A percentile compares a stretch with the other conserved stretches of the same genome.
These are phyloP conservation scores for Globisporangium cystogenes DNA, from an alignment of 352 stramenopile species.

Conservation along the genomic window DNA sequence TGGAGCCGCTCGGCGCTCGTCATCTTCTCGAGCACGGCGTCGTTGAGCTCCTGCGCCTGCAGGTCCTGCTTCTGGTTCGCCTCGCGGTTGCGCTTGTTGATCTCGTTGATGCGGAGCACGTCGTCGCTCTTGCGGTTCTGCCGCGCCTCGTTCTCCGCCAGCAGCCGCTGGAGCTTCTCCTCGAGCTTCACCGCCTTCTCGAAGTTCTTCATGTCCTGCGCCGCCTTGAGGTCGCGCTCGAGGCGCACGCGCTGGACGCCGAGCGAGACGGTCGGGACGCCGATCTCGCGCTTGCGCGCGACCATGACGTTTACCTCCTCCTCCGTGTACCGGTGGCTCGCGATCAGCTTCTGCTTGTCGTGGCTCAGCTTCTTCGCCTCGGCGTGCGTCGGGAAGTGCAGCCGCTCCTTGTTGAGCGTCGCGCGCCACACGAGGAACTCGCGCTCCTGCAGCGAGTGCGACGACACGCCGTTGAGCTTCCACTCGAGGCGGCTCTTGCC, in stretches of 20 bases:
- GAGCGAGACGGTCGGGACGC: slow-evolving; percentile 56
- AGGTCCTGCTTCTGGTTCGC: slow-evolving; percentile 80
- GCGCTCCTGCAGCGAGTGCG: slow-evolving; percentile 65
- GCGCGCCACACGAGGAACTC: slow-evolving; percentile 82
- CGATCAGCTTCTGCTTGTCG: slow-evolving; percentile 64
- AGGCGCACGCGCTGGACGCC: slow-evolving; percentile 74
- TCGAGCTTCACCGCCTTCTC: slow-evolving; percentile 78
- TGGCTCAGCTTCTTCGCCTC: slow-evolving; percentile 58
- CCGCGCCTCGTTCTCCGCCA: slow-evolving; percentile 62
- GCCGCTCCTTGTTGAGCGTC: slow-evolving; percentile 70
- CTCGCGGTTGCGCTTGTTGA: slow-evolving; percentile 78
- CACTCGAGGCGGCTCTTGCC: slow-evolving; percentile 75
- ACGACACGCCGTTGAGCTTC: slow-evolving; percentile 66
- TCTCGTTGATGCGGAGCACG: slow-evolving; percentile 80
- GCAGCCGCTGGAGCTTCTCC: slow-evolving; percentile 49
- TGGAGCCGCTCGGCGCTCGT: slow-evolving; percentile 77
- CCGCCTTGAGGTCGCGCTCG: slow-evolving; percentile 69
- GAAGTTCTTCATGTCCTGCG: slow-evolving; percentile 86
- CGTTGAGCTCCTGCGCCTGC: slow-evolving; percentile 65
- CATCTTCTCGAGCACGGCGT: slow-evolving; percentile 74
- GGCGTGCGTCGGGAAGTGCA: slow-evolving; percentile 66
- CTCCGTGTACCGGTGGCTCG: slow-evolving; percentile 75
- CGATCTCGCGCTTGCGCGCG: slow-evolving; percentile 58
- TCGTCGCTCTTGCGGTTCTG: slow-evolving; percentile 77
- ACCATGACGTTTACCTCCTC: slow-evolving; percentile 80